These are phyloP conservation scores for Aureobasidium sp. DNA, from an alignment of 2,329 filamentous ascomycete genomes.

Conservation along the genomic window DNA sequence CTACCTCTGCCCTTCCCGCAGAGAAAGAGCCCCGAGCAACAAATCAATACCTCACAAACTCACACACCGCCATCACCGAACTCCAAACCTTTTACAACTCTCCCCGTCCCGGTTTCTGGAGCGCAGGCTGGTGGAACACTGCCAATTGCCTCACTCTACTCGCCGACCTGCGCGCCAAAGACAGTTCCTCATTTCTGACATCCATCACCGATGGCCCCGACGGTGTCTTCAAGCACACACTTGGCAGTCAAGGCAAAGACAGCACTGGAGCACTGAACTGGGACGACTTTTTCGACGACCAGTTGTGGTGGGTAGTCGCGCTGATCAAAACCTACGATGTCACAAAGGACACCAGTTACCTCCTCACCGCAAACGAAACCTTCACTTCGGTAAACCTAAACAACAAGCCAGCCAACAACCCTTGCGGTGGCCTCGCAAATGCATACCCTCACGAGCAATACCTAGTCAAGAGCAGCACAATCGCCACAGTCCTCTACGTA, in stretches of 20 bases:
- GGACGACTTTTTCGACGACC: slow-evolving; percentile 44
- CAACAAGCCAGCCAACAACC: slow-evolving; percentile 32
- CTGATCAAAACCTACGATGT: slow-evolving; percentile 50
- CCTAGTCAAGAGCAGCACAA: slow-evolving; percentile 43
- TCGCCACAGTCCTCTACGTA: slow-evolving; percentile 51
- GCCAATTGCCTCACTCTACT: slow-evolving; percentile 14
- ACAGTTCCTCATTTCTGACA: slow-evolving; percentile 11
- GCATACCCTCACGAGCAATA: slow-evolving; percentile 37
- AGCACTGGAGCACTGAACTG: slow-evolving; percentile 2
- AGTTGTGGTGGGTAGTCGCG: slow-evolving; percentile 46
- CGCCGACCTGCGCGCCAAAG: slow-evolving; percentile 12
- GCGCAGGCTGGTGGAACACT: slow-evolving; percentile 16
- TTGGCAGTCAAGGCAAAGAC: background rate
- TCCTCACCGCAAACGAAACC: slow-evolving; percentile 24
- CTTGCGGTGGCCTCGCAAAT: slow-evolving; percentile 36
- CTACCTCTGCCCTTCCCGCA: slow-evolving; percentile 4
- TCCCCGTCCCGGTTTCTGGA: slow-evolving; percentile 3
- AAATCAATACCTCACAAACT: slow-evolving; percentile 3
- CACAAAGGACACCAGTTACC: slow-evolving; percentile 33
- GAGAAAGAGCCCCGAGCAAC: background rate
- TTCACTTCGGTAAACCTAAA: slow-evolving; percentile 39
- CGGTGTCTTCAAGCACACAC: slow-evolving; percentile 10
- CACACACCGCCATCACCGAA: slow-evolving; percentile 11
- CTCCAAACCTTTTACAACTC: slow-evolving; percentile 15
- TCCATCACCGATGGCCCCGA: slow-evolving; percentile 9